phyloP scores from a whole-genome alignment of 352 stramenopile genomes.

The Phytophthora ramorum region DNA sequence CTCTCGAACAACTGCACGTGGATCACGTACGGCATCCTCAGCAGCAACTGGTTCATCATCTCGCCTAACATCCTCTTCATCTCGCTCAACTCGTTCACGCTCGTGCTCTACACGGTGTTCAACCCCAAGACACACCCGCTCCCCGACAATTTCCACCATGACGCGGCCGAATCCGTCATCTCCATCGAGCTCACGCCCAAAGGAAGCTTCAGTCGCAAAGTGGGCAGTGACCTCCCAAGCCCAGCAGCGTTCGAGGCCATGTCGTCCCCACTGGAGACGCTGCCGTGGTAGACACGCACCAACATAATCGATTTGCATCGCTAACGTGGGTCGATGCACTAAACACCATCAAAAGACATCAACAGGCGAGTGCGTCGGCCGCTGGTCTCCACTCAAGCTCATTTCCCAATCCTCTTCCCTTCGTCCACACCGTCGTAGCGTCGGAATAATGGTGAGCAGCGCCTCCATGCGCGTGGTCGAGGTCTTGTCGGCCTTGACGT shows the following conservation, averaged over 20 bases:
- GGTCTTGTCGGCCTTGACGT: slow-evolving; percentile 34
- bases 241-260: slow-evolving; percentile 7
- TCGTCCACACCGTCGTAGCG: not conserved
- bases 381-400: not conserved
- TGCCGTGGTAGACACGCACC: not conserved
- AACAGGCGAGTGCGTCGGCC: not conserved
- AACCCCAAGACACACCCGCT: slow-evolving; percentile 25
- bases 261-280: slow-evolving; percentile 11
- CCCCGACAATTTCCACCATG: slow-evolving; percentile 4
- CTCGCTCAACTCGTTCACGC: slow-evolving; percentile 19
- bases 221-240: not conserved
- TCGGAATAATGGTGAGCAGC: slow-evolving; percentile 16
- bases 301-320: too few species aligned
- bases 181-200: slow-evolving; percentile 17
- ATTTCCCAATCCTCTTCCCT: slow-evolving; percentile 1
- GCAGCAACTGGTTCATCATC: slow-evolving; percentile 32
- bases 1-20: slow-evolving; percentile 50
- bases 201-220: slow-evolving; percentile 4
- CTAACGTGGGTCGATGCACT: not conserved
- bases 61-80: slow-evolving; percentile 33
- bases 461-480: slow-evolving; percentile 24
- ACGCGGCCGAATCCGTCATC: not conserved
- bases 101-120: slow-evolving; percentile 33
- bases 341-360: not conserved
- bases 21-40: slow-evolving; percentile 45